These are phyloP conservation scores for Tetracladium marchalianum DNA, from an alignment of 495 filamentous ascomycete species.

Conservation along the genomic window DNA sequence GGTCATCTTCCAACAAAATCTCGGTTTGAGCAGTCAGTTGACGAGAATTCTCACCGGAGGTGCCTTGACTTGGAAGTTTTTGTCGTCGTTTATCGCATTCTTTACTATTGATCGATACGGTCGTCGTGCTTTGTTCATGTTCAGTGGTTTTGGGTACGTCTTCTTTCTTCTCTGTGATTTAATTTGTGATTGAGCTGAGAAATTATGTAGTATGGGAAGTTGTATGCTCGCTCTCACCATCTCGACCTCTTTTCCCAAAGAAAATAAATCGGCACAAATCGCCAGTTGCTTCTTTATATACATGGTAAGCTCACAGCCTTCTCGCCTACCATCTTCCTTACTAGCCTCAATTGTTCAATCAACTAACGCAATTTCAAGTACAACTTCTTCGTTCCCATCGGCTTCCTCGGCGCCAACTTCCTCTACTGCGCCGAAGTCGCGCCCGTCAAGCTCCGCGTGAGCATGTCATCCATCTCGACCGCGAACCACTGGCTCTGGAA, in stretches of 20 bases:
- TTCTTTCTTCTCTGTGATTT: not conserved
- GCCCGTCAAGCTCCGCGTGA: conserved; percentile 40
- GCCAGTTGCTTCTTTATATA: not conserved
- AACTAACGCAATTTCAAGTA: conserved; percentile 41
- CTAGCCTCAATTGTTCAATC: conserved; percentile 35
- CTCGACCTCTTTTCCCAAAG: not conserved
- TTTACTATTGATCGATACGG: conserved; percentile 68
- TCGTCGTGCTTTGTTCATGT: conserved; percentile 44
- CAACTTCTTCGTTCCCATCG: conserved; percentile 49
- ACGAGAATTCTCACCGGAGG: conserved; percentile 30
- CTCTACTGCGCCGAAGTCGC: conserved; percentile 49
- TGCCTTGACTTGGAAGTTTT: conserved; percentile 41
- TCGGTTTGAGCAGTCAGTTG: conserved; percentile 32
- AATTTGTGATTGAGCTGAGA: too few relatives aligned
- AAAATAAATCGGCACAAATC: not conserved
- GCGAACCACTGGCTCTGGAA: conserved; percentile 43
- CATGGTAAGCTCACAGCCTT: not conserved
- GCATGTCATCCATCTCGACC: conserved; percentile 40
- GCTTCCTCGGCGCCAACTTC: conserved; percentile 49
- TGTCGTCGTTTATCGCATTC: conserved; percentile 50
- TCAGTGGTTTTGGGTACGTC: conserved; percentile 35
- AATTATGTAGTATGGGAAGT: conserved; percentile 24
- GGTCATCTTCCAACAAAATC: conserved; percentile 48
- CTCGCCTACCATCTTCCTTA: too few relatives aligned
- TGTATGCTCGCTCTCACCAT: conserved; percentile 32